Conservation (phyloP, 2,329 filamentous ascomycete genomes). For the Leptoxyphium fumago region DNA sequence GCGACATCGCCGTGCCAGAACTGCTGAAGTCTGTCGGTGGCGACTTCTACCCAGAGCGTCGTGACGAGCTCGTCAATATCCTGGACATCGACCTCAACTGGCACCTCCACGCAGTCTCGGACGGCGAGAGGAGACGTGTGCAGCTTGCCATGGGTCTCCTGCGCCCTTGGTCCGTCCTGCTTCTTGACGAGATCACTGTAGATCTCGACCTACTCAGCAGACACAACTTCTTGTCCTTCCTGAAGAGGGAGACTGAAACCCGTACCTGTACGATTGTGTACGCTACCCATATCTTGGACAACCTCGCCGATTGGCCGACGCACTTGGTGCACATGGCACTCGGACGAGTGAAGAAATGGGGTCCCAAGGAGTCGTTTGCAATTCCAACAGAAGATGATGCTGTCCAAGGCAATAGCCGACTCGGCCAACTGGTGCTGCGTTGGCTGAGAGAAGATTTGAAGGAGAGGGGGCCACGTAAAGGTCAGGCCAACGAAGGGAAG, state of each 20-base stretch:
- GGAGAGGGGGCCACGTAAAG: conserved; percentile 62
- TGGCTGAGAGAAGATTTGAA: conserved; percentile 75
- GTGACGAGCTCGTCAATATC: conserved; percentile 75
- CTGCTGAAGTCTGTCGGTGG: conserved; percentile 77
- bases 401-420: conserved; percentile 57
- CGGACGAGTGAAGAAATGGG: conserved; percentile 78
- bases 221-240: conserved; percentile 69
- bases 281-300: conserved; percentile 93
- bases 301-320: conserved; percentile 85
- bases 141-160: conserved; percentile 93
- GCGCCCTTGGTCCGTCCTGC: conserved; percentile 75
- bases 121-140: conserved; percentile 80
- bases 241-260: conserved; percentile 72
- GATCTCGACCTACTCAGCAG: conserved; percentile 81
- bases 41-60: conserved; percentile 61
- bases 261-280: conserved; percentile 87
- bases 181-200: conserved; percentile 94
- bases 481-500: conserved; percentile 46
- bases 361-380: conserved; percentile 55
- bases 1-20: conserved; percentile 81
- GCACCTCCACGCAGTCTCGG: conserved; percentile 92
- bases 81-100: conserved; percentile 83
- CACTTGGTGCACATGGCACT: conserved; percentile 93
- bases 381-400: conserved; percentile 34
- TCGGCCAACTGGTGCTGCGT: conserved; percentile 73